Base-by-base conservation (phyloP, 768 basidiomycete genomes). In the Mycena maculata region DNA sequence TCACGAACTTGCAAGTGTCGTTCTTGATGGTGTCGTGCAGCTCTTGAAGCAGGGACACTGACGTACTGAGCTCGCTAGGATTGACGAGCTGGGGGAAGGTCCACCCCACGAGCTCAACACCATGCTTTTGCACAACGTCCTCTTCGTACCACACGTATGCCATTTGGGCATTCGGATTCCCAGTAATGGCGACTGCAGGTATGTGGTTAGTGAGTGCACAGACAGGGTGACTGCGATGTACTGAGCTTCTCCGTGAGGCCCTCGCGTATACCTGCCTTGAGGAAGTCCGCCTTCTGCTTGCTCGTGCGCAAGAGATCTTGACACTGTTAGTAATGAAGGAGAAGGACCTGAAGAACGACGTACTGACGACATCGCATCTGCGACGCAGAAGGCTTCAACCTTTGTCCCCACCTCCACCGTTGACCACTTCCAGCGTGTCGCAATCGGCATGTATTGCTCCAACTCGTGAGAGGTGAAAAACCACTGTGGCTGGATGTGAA, bases 401-500 rank as follows among this genome's bases (percentile, higher is more conserved):
- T 57, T 63, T 10, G 33, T 54, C 13, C 66, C 66, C 8, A 67
- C 66, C 5, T 61, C 61, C 12, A 20, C 42, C 0, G 53, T 68
- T 5, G 31, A 41, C 64, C 64, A 65, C 33, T 49, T 45, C 33
- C 60, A 47, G 25, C 54, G 42, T 25, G 45, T 56, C 9, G 71
- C 73, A n/a, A 72, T 48, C 13, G 33, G 53, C 65, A 74, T 62
- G 56, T 73, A 73, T 3, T 70, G 47, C 1, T 42, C 48, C 11
- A 73, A 27, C 41, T 59, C 65, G 16, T 54, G 20, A 6, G 44
- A 47, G 0, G 73, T 72, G 60, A 75, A 75, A 47, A 57, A 71
- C 74, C 74, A 74, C 27, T 49, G 23, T 1, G 73, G 74, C 1
- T 58, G 49, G 39, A 71, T 67, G 38, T 66, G 42, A 42, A 60